These are phyloP conservation scores for Calonectria hawksworthii DNA, from an alignment of 2,329 filamentous ascomycete genomes.

Conservation along the genomic window DNA sequence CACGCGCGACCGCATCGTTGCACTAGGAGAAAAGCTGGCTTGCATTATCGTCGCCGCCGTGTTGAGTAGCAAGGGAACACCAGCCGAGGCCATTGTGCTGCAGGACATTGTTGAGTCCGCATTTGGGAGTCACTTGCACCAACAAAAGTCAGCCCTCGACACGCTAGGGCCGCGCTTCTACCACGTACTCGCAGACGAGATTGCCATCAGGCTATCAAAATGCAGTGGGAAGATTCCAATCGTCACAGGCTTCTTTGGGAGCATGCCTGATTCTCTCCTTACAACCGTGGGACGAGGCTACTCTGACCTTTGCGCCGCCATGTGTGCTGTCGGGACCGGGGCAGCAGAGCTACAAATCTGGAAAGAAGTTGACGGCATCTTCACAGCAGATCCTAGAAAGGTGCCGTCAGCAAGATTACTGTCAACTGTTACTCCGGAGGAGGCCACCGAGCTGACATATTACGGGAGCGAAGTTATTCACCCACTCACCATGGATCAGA, in stretches of 20 bases:
- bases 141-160: not conserved
- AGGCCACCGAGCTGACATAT: conserved; percentile 21
- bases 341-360: conserved; percentile 24
- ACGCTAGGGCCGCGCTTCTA: conserved; percentile 11
- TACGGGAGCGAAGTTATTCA: conserved; percentile 25
- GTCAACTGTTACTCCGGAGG: conserved; percentile 15
- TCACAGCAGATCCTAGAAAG: conserved; percentile 23
- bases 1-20: not conserved
- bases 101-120: conserved; percentile 8
- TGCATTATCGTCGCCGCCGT: not conserved
- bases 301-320: conserved; percentile 24
- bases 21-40: not conserved
- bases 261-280: conserved; percentile 16
- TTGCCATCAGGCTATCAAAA: not conserved
- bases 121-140: not conserved
- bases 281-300: conserved; percentile 18
- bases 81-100: not conserved
- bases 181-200: conserved; percentile 6
- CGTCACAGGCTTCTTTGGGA: conserved; percentile 25
- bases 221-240: not conserved
- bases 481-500: conserved; percentile 4
- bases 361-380: conserved; percentile 29
- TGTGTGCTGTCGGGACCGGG: conserved; percentile 15
- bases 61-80: not conserved
- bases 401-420: conserved; percentile 16